Base-by-base conservation (phyloP, 148 eudicot genomes). In the Rhododendron williamsianum region DNA sequence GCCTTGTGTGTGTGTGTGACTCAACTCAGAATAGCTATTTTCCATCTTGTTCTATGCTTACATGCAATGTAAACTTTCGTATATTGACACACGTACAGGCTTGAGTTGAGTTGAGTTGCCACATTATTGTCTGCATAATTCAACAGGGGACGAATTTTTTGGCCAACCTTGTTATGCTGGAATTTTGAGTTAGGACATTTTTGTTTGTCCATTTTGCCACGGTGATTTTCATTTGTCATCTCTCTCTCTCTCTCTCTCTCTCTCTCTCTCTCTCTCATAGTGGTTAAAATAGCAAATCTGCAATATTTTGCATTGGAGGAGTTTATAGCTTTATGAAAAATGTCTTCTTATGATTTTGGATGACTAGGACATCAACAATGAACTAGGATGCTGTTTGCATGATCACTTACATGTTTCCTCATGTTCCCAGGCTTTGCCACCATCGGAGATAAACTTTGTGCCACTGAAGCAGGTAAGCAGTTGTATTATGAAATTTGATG, bases 391-490 rank as follows among this genome's bases (percentile, higher is more conserved):
- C 8, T 56, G 23, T 25, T 15, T 30, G 76, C 21, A 33, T 65
- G 85, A 56, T 35, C 76, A 78, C 76, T 85, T 76, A 74, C 48
- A 76, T 74, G 38, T 82, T 54, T 77, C 25, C 41, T 87, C 49
- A 84, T 36, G 51, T 41, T 91, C 84, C 80, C 94, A 95, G 98
- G 98, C 98, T 51, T 88, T 94, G 88, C 89, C 94, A 84, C 98
- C 98, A 27, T 76, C 91, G 81, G 88, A 93, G 33, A 95, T 95
- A 86, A 91, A 87, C 78, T 95, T 95, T 85, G 91, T 90, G 86
- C 97, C 98, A 78, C 86, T 95, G 86, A 95, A 95, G 84, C 98
- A 94, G 97, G 98, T 94, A 90, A 76, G 52, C 77, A 18, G 25
- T 74, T 45, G 38, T 82, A 63, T 81, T 23, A 76, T 76, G 36